Percentiles rank a stretch among this genome's conserved stretches.
phyloP scores from a whole-genome alignment of 2,329 filamentous ascomycete species.

The Coniochaeta sp. region DNA sequence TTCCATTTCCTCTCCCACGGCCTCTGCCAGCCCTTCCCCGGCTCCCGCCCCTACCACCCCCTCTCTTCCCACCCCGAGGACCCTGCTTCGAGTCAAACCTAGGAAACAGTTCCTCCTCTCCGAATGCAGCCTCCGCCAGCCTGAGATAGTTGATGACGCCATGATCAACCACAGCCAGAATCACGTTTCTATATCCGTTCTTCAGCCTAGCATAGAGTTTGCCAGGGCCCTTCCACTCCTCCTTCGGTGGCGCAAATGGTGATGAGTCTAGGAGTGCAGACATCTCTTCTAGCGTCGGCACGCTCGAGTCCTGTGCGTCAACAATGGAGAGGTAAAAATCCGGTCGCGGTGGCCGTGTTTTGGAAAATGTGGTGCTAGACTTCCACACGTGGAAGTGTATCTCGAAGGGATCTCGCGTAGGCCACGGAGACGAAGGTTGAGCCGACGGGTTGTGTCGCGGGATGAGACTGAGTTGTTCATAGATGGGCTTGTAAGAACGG shows the following conservation, averaged over 20 bases:
- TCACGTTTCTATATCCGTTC: conserved; percentile 74
- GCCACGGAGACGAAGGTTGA: conserved; percentile 15
- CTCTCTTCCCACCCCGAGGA: conserved; percentile 29
- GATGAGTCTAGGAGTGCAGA: conserved; percentile 63
- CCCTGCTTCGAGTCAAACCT: conserved; percentile 33
- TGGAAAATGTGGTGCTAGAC: conserved; percentile 61
- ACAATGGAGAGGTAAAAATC: conserved; percentile 83
- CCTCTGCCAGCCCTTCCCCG: conserved; percentile 32
- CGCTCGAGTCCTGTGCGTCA: conserved; percentile 60
- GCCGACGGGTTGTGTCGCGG: conserved; percentile 55
- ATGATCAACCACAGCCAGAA: conserved; percentile 83
- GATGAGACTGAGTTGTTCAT: conserved; percentile 67
- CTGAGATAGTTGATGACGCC: conserved; percentile 84
- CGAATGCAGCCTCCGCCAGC: conserved; percentile 74
- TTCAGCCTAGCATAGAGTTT: conserved; percentile 70
- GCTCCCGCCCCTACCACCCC: conserved; percentile 22
- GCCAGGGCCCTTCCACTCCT: conserved; percentile 30
- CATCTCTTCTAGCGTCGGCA: conserved; percentile 70
- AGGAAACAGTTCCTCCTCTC: conserved; percentile 63
- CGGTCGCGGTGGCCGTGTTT: conserved; percentile 67
- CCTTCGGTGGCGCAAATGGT: conserved; percentile 56
- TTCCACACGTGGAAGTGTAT: conserved; percentile 82
- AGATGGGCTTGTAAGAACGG: conserved; percentile 63
- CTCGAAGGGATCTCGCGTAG: conserved; percentile 50
- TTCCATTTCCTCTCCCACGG: conserved; percentile 13